phyloP scores from a whole-genome alignment of 176 grass and related monocot genomes.

The Eremochloa ophiuroides region DNA sequence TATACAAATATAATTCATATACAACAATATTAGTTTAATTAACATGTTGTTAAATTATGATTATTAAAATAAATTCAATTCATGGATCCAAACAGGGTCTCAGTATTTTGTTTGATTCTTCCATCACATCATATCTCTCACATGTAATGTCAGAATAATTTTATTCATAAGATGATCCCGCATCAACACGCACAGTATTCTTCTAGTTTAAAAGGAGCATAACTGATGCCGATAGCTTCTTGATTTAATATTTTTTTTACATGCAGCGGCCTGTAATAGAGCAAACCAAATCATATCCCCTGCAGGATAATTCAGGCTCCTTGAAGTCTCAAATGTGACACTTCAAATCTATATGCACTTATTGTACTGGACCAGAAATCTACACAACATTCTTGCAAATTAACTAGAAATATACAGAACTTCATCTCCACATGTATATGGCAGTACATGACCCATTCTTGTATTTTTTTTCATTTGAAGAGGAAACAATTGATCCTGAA shows the following conservation, averaged over 20 bases:
- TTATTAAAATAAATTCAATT: no score
- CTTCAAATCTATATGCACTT: background rate
- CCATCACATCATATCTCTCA: no score
- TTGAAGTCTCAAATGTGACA: background rate
- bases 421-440: background rate
- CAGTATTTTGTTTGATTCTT: no score
- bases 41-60: no score
- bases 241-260: background rate
- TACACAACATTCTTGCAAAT: background rate
- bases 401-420: background rate
- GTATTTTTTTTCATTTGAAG: background rate
- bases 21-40: no score
- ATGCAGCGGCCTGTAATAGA: background rate
- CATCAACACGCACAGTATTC: no score
- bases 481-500: background rate
- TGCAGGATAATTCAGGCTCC: background rate
- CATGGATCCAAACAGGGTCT: no score
- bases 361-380: background rate
- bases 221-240: background rate
- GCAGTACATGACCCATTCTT: background rate
- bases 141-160: no score
- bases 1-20: no score
- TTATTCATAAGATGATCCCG: no score
- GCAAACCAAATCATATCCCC: background rate
- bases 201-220: background rate